phyloP scores from a whole-genome alignment of 805 yeast species.

The Starmerella floricola region DNA sequence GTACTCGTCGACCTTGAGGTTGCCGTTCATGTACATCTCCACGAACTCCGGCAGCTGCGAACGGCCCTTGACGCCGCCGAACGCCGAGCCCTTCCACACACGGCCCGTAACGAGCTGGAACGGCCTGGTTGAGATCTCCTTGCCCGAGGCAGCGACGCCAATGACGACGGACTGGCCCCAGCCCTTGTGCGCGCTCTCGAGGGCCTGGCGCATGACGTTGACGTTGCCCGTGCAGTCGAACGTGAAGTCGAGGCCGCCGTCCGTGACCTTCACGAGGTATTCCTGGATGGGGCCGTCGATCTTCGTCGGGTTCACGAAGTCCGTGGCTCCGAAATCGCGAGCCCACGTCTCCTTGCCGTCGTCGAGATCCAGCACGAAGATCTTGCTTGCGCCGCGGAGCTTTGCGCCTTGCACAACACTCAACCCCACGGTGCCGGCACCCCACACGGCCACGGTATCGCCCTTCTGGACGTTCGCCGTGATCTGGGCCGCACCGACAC shows the following conservation, averaged over 20 bases:
- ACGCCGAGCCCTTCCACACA: constrained; percentile 99
- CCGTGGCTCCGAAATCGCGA: constrained; percentile 83
- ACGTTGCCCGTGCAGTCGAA: constrained; percentile 98
- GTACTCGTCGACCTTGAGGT: constrained; percentile 83
- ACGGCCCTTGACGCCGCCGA: constrained; percentile 98
- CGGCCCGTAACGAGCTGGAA: constrained; percentile 98
- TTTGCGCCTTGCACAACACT: constrained; percentile 93
- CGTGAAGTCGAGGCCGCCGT: constrained; percentile 93
- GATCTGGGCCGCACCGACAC: constrained; percentile 93
- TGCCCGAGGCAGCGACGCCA: constrained; percentile 98
- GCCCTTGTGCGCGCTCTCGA: constrained; percentile 96
- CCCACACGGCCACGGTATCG: constrained; percentile 90
- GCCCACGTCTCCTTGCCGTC: constrained; percentile 80
- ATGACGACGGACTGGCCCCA: constrained; percentile 95
- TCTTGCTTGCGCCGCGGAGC: constrained; percentile 64
- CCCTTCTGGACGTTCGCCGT: constrained; percentile 85
- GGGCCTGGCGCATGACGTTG: constrained; percentile 86
- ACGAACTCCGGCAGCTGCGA: constrained; percentile 86
- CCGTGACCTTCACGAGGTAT: constrained; percentile 68
- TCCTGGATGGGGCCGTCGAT: constrained; percentile 60
- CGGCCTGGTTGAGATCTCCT: constrained; percentile 93
- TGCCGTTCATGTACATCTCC: constrained; percentile 69
- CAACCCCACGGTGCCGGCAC: constrained; percentile 96
- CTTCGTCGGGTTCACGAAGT: constrained; percentile 75
- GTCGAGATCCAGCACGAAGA: constrained; percentile 76